Evolutionary conservation across 257 asterid genomes (phyloP), one percentile per base, ranked within the genome.

Genomic region (Solanum megistacrolobum): DNA sequence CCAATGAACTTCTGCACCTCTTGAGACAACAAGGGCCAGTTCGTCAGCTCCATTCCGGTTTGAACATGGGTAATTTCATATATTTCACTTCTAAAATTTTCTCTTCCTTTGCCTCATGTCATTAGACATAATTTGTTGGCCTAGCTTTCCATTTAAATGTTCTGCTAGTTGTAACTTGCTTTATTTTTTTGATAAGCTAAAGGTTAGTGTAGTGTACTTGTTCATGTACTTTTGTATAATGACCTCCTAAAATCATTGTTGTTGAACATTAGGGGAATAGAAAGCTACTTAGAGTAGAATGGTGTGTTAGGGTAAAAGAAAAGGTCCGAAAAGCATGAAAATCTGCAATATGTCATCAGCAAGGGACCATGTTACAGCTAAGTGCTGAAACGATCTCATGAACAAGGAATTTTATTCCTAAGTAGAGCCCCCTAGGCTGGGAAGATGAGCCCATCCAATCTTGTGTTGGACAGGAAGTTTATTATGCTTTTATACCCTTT

Each of bases 1-100:
- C 92, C 34, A 87, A 89, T 74, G 98, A 94, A 90, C 97, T 95
- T 90, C 90, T 94, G 83, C 94, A 91, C 75, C 87, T 94, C 86
- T 92, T 95, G 91, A 94, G 98, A 90, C 95, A 91, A 87, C 96
- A 94, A 92, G 95, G 94, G 62, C 88, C 92, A 85, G 73, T 65
- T 69, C 81, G 88, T 86, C 92, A 89, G 88, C 81, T 86, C 32
- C 90, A 81, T 91, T 88, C 91, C 9, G 90, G 89, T 93, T 76
- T 39, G 29, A 55, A 83, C 58, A 85, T 73, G 86, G 92, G 93
- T 92, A 91, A 39, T 68, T 38, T 79, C 81, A 38, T 76, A 41
- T 48, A 35, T 86, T 68, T 81, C 41, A 29, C 38, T 81, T 81
- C 62, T 78, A 78, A 4, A 16, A 39, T 41, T 76, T 14, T 62